phyloP scores from a whole-genome alignment of 352 stramenopile genomes.

The Phytophthora pistaciae region DNA sequence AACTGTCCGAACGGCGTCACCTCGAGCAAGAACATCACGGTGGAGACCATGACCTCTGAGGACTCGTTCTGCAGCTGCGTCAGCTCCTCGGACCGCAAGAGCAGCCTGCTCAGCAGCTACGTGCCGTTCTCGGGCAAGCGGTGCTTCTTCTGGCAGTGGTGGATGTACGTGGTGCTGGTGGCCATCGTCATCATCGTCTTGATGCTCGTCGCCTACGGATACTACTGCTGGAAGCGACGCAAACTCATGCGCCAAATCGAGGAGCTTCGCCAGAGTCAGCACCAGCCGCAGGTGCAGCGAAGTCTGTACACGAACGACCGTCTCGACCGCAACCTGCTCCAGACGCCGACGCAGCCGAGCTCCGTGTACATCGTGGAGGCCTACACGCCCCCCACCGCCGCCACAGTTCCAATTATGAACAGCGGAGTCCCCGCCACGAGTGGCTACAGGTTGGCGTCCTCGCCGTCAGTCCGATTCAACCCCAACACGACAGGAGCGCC shows the following conservation, averaged over 20 bases:
- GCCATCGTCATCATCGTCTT: constrained; percentile 64
- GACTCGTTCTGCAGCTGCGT: constrained; percentile 79
- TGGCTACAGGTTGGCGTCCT: constrained; percentile 36
- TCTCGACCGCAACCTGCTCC: constrained; percentile 54
- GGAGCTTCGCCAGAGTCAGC: constrained; percentile 38
- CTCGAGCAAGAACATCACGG: constrained; percentile 72
- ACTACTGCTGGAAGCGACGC: constrained; percentile 60
- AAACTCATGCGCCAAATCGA: constrained; percentile 58
- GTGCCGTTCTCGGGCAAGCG: constrained; percentile 68
- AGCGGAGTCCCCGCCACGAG: constrained; percentile 18
- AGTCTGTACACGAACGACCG: constrained; percentile 47
- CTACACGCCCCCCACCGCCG: constrained; percentile 23
- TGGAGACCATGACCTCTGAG: constrained; percentile 45
- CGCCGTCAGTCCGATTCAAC: constrained; percentile 28
- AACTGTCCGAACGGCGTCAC: constrained; percentile 79
- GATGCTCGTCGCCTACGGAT: constrained; percentile 55
- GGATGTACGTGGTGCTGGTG: constrained; percentile 87
- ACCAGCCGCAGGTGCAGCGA: constrained; percentile 40
- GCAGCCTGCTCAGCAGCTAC: constrained; percentile 69
- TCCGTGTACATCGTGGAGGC: constrained; percentile 39
- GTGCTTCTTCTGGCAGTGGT: constrained; percentile 91
- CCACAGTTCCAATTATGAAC: constrained; percentile 26
- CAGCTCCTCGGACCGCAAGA: constrained; percentile 60
- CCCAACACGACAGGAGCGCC: constrained; percentile 27
- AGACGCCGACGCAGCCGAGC: constrained; percentile 31